phyloP scores from a whole-genome alignment of 495 filamentous ascomycete species.

The Aspergillus cristatus region DNA sequence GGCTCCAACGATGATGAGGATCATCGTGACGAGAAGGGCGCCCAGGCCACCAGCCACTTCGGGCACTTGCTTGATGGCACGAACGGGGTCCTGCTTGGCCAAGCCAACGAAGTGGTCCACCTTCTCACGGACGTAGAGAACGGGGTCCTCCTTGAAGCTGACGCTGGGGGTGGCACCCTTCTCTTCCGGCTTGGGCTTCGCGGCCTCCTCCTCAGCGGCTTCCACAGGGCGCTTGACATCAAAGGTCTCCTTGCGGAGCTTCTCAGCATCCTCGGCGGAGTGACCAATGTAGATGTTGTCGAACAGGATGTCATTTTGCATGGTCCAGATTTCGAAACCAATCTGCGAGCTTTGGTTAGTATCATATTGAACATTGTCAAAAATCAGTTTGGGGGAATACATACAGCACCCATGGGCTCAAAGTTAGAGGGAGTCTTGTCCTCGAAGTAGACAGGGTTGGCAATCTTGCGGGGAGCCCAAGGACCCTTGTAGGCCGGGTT shows the following conservation, averaged over 20 bases:
- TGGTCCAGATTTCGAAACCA: constrained; percentile 99
- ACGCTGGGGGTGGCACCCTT: constrained; percentile 61
- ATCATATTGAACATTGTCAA: neutral
- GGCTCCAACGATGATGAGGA: constrained; percentile 56
- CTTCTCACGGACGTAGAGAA: constrained; percentile 85
- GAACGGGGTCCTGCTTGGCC: constrained; percentile 76
- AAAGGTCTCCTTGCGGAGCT: constrained; percentile 86
- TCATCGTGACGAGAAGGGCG: constrained; percentile 56
- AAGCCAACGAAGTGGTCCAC: constrained; percentile 79
- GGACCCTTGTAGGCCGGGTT: constrained; percentile 98
- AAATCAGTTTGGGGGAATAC: constrained; percentile 19
- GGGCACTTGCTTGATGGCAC: constrained; percentile 84
- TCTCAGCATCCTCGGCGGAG: constrained; percentile 86
- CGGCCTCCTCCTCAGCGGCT: constrained; percentile 70
- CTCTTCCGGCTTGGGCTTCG: constrained; percentile 69
- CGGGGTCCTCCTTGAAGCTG: constrained; percentile 87
- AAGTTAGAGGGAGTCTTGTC: constrained; percentile 95
- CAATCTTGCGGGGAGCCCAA: constrained; percentile 92
- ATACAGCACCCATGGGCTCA: constrained; percentile 94
- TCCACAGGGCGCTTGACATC: constrained; percentile 85
- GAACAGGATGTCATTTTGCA: constrained; percentile 98
- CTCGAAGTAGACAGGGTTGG: constrained; percentile 95
- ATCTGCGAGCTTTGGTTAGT: constrained; percentile 45
- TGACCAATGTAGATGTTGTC: constrained; percentile 99
- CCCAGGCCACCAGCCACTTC: constrained; percentile 77